Conservation (phyloP, 2,329 filamentous ascomycete species). For the Microdochium bolleyi region DNA sequence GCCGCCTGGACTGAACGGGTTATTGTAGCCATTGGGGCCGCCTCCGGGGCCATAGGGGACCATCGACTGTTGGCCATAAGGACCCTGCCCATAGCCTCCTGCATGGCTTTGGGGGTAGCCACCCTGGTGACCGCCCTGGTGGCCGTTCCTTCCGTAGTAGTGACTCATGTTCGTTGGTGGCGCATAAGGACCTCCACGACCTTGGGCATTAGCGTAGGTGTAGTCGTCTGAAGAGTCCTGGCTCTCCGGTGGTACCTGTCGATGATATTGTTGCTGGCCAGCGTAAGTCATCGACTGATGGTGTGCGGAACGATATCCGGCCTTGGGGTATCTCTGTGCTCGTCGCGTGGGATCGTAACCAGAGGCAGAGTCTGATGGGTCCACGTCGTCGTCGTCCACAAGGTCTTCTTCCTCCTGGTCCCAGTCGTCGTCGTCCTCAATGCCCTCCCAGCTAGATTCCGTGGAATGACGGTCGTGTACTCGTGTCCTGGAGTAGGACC, state of each 20-base stretch:
- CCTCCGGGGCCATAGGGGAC: conserved; percentile 30
- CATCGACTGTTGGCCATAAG: conserved; percentile 32
- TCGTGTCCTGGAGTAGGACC: not conserved
- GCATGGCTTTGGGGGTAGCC: conserved; percentile 41
- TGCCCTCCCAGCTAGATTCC: conserved; percentile 12
- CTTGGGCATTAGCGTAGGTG: conserved; percentile 26
- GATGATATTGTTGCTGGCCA: conserved; percentile 19
- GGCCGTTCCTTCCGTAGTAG: conserved; percentile 24
- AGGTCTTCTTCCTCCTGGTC: conserved; percentile 28
- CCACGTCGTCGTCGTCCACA: conserved; percentile 37
- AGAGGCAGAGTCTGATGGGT: conserved; percentile 53
- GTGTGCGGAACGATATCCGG: conserved; percentile 17
- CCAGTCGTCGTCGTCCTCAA: conserved; percentile 23
- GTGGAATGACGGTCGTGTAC: not conserved
- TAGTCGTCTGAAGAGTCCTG: conserved; percentile 61
- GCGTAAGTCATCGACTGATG: conserved; percentile 20
- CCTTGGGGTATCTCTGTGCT: conserved; percentile 5
- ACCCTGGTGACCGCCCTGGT: conserved; percentile 19
- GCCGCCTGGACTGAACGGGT: conserved; percentile 19
- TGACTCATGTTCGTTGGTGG: conserved; percentile 10
- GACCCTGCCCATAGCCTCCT: conserved; percentile 31
- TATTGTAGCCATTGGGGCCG: conserved; percentile 15
- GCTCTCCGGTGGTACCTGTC: conserved; percentile 44
- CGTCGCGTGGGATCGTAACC: conserved; percentile 17
- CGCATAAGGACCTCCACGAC: conserved; percentile 18